Evolutionary conservation across 192 early-diverging fungal species (phyloP).

Genomic region (Phycomyces nitens): DNA sequence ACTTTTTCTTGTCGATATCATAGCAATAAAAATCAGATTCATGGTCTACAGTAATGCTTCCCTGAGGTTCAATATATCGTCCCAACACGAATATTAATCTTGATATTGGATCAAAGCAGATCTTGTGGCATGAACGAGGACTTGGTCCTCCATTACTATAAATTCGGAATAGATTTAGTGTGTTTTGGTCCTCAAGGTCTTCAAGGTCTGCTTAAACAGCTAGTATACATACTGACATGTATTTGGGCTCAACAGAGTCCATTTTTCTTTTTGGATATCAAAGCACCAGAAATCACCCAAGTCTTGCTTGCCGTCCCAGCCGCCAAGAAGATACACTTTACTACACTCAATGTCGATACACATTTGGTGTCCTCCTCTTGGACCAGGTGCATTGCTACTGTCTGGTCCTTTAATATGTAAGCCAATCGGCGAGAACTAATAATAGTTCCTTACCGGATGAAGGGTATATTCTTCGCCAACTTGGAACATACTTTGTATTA

Average conservation of each 20-base stretch:
- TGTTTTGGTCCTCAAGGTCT: no score
- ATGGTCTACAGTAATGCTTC: constrained; percentile 57
- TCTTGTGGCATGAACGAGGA: constrained; percentile 88
- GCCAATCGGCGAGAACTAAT: constrained; percentile 20
- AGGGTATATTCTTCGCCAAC: constrained; percentile 57
- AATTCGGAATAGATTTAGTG: no score
- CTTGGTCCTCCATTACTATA: constrained; percentile 82
- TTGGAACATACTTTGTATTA: constrained; percentile 65
- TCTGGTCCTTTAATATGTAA: constrained; percentile 5
- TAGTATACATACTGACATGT: constrained; percentile 35
- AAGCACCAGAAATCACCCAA: constrained; percentile 89
- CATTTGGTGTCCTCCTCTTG: constrained; percentile 96
- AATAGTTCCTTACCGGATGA: constrained; percentile 31
- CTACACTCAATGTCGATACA: constrained; percentile 75
- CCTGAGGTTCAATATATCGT: constrained; percentile 81
- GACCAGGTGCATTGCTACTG: constrained; percentile 48
- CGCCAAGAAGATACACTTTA: constrained; percentile 86
- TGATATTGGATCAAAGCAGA: constrained; percentile 77
- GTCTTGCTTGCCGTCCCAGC: constrained; percentile 88
- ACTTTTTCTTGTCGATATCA: constrained; percentile 59
- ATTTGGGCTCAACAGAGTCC: constrained; percentile 78
- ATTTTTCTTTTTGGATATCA: constrained; percentile 53
- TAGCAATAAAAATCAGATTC: constrained; percentile 90
- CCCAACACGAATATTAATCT: constrained; percentile 80
- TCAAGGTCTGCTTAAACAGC: no score